Evolutionary conservation across 495 filamentous ascomycete genomes (phyloP), one percentile per base, ranked within the genome.

Genomic region (Schizothecium vesticola): DNA sequence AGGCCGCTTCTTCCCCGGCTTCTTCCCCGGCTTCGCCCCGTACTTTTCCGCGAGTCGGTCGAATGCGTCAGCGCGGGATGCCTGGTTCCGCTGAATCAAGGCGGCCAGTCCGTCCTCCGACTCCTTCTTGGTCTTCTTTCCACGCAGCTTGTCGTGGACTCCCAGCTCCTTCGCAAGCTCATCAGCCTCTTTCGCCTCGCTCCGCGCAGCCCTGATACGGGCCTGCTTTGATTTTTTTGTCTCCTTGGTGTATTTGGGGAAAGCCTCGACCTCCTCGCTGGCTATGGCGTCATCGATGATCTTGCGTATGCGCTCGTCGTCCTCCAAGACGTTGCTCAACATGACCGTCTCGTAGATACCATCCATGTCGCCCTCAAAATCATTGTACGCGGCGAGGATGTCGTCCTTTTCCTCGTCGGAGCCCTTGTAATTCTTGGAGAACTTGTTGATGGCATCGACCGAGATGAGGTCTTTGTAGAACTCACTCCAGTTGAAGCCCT

Each of bases 401-500:
- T 95, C 92, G 25, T 82, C 79, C 58, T 82, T 83, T 78, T 99
- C 95, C 76, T 97, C 92, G 1, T 91, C 91, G 4, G 91, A 93
- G n/a, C 86, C 85, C 80, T 97, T 92, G 80, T 97, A 99, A 68
- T 88, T 78, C 33, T 81, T 79, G 55, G 88, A 86, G 74, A 97
- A 91, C 66, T 86, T 84, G 65, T 88, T 85, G 66, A 99, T 90
- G 1, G 85, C 85, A 23, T 90, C 87, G 13, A 79, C 77, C 13
- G 86, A 91, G 55, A 97, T 82, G 33, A 90, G 82, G 55, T 92
- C 89, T 16, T 83, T 84, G 82, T 92, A 98, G 83, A 94, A 98
- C 24, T 90, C 87, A 62, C 83, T 80, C 95, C 95, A 99, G 82
- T 92, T 86, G 81, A 98, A 98, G 72, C 89, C 92, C 51, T 91